Conservation (phyloP, 169 alveolate genomes). For the Cystoisospora suis region DNA sequence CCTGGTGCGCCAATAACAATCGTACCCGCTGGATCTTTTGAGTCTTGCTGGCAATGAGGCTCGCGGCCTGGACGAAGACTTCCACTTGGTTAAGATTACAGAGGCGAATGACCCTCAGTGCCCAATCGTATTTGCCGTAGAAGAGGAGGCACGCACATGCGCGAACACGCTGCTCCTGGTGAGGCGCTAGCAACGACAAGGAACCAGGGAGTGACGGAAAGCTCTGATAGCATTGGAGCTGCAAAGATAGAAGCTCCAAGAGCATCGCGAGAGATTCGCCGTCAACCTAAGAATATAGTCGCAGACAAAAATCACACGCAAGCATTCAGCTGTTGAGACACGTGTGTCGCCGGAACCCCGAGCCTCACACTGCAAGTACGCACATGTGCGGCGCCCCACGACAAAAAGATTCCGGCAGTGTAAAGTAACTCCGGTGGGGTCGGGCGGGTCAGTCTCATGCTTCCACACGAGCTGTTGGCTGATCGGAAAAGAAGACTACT, state of each 20-base stretch:
- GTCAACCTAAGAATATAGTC: conserved; percentile 49
- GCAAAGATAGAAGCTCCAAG: conserved; percentile 32
- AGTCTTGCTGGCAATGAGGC: conserved; percentile 44
- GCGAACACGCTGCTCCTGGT: conserved; percentile 49
- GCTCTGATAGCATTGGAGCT: conserved; percentile 46
- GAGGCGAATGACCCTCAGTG: conserved; percentile 34
- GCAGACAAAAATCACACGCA: no score
- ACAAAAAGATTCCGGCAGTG: no score
- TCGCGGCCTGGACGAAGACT: conserved; percentile 53
- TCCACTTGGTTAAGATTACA: conserved; percentile 42
- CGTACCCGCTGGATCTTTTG: conserved; percentile 1
- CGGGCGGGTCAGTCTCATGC: no score
- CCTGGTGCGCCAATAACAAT: no score
- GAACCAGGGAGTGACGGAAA: conserved; percentile 33
- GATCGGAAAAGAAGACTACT: no score
- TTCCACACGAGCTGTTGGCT: no score
- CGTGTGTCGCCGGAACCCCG: no score
- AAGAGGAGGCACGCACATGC: conserved; percentile 30
- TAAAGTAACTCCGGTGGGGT: no score
- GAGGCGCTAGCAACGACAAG: conserved; percentile 34
- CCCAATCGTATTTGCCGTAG: conserved; percentile 38
- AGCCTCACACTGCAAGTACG: no score
- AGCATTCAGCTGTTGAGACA: no score
- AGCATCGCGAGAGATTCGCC: conserved; percentile 31
- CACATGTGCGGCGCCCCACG: no score